These are phyloP conservation scores for Pestalotiopsis sp. DNA, from an alignment of 2,329 filamentous ascomycete species.

Conservation along the genomic window DNA sequence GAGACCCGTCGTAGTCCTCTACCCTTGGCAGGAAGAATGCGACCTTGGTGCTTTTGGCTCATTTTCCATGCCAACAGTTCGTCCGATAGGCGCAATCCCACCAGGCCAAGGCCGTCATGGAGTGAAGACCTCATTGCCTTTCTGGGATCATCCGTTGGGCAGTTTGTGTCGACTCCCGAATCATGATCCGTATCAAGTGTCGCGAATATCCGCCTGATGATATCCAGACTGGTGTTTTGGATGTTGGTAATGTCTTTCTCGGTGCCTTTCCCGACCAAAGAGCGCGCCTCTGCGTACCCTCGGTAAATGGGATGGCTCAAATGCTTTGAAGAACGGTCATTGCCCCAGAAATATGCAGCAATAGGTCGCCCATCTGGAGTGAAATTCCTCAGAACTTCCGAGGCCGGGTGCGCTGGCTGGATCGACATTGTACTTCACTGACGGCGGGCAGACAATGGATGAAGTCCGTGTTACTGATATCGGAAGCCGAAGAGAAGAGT, in stretches of 20 bases:
- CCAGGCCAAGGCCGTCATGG: neutral
- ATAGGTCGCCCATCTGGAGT: neutral
- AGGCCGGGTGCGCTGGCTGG: neutral
- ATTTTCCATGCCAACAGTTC: neutral
- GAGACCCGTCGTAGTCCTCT: slow-evolving; percentile 9
- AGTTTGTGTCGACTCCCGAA: neutral
- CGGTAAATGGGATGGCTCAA: neutral
- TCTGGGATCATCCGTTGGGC: neutral
- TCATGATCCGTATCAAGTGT: neutral
- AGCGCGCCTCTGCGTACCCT: neutral
- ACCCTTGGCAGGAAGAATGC: slow-evolving; percentile 11
- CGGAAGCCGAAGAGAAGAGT: too few relatives aligned
- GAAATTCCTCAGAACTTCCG: neutral
- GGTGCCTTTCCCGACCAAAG: neutral
- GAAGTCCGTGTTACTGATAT: too few relatives aligned
- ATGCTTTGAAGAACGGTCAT: neutral
- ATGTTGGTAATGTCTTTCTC: neutral
- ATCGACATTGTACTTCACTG: neutral
- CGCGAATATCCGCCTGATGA: neutral
- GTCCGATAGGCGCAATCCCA: neutral
- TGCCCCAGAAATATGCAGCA: neutral
- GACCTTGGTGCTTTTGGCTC: slow-evolving; percentile 3
- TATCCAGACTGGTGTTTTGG: neutral
- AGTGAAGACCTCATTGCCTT: too few relatives aligned
- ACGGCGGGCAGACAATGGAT: too few relatives aligned